Base-by-base conservation (phyloP, 495 filamentous ascomycete species). In the Melanomma pulvis-pyrius region DNA sequence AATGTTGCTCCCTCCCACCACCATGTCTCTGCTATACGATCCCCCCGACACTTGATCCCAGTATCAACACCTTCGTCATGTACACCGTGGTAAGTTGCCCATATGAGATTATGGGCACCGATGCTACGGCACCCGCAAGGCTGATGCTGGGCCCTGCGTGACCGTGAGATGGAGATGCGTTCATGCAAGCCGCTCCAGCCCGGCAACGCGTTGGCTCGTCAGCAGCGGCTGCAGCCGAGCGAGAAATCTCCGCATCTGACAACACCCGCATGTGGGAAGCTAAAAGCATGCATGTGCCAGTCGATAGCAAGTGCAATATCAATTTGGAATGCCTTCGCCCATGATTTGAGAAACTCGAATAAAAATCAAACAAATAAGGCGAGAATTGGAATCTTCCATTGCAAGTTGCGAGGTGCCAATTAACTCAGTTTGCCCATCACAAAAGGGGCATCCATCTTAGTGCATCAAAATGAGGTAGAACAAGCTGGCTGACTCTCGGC, bases 231-330 rank as follows among this genome's bases (percentile, higher is more conserved):
- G 28, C 51, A 29, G 24, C 51, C 51, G 51, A 29, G 28, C 51
- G 51, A 54, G 25, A 54, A 54, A 32, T 54, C 51, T 29, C 51
- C 51, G 51, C 28, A 29, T 44, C 39, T 44, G 39, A 44, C n/a
- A 44, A 44, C 9, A 17, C 39, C 17, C 17, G 39, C 39, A 44
- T 44, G 9, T 44, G 39, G 3, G n/a, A 44, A 44, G n/a, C 2
- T 2, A 44, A 44, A 44, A n/a, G n/a, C n/a, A 44, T 44, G 39
- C 13, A 44, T n/a, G 17, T n/a, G 17, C n/a, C 39, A 15, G 39
- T 44, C 39, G 39, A 44, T 44, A 44, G 17, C 12, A 6, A 44
- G 39, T 3, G 17, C n/a, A 15, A 44, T 44, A 17, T n/a, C n/a
- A n/a, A n/a, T 44, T 44, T 6, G 9, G 39, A 6, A 12, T 17